Base-by-base conservation (phyloP, 2,329 filamentous ascomycete genomes). In the Bipolaris oryzae region DNA sequence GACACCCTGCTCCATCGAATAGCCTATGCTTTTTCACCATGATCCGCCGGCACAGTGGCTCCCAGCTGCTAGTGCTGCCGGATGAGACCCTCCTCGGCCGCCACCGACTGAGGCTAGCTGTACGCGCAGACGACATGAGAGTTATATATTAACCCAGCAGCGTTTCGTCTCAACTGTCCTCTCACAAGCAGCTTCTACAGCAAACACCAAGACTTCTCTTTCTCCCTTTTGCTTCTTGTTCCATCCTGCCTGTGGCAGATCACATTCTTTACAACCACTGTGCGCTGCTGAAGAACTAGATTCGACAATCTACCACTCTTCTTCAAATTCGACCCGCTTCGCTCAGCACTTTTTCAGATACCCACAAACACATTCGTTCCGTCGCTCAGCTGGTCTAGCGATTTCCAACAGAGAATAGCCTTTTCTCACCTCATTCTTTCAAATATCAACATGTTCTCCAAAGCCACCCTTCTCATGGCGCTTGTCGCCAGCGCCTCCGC, bases 401-500 rank as follows among this genome's bases (percentile, higher is more conserved):
- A 76, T 74, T 37, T 42, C 5, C 55, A 58, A 62, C 9, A 34
- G 43, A 60, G 64, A 55, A 67, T 58, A 62, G 25, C 63, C 35
- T 53, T 56, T 57, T 55, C 39, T 58, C 46, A 53, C 50, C 62
- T 9, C 45, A 69, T 48, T 64, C 66, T 44, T 64, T 64, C 50
- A 50, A 53, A 42, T 45, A 64, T 69, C 67, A 84, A 76, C 69
- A 77, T 78, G 74, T 78, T 81, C 78, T 85, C 85, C 68, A 71
- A 79, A 68, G 73, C 81, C 63, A 69, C 85, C 60, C 75, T 84
- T 69, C 79, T 81, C 65, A 64, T 84, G 57, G 83, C 72, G 33
- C 75, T 92, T 69, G 82, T 84, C 65, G 78, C 85, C 58, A 66
- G 84, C 52, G 85, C 82, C 67, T 83, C 85, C 47, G 91, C 89